Base-by-base conservation (phyloP, 352 stramenopile species). In the Phytopythium boreale region DNA sequence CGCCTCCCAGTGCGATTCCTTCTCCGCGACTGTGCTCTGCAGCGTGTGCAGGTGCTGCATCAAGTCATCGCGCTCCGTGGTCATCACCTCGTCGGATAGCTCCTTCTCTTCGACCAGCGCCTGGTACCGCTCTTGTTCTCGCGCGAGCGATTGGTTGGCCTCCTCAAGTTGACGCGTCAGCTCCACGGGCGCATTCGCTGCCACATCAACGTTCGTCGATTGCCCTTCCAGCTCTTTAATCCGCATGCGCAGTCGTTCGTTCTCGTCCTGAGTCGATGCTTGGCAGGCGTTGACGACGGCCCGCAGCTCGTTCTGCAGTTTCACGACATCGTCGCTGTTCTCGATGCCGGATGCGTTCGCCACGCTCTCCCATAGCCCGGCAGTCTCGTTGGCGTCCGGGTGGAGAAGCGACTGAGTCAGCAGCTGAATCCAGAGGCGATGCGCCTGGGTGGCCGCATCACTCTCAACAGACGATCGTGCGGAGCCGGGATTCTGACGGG, bases 61-160 rank as follows among this genome's bases (percentile, higher is more conserved):
- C 26, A 76, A 59, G 5, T 11, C 51, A 29, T 77, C 61, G 29
- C 64, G 58, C 14, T 68, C 65, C 4, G 65, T 56, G 24, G 64
- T 56, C 37, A 64, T 26, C 26, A 46, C n/a, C 2, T 61, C 65
- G 15, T 63, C 59, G 20, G 65, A 46, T n/a, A 52, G 26, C 17
- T 12, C 20, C 51, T 58, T 58, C 51, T 58, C 51, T 26, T 41
- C 36, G 2, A 39, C 12, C 17, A 58, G 29, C 2, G 27, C 31
- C 24, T 44, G 51, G 29, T 39, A 10, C 19, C 31, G 27, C 51
- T 58, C 51, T 24, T 31, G 26, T 29, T 58, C 51, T 11, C 19
- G 29, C 1, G 20, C 9, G 17, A 58, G 20, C 29, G 19, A 10
- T 43, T 34, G 29, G 8, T 43, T 24, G 19, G 1, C 17, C 31